Evolutionary conservation across 345 rosid species (phyloP), one percentile per base, ranked within the genome.

Genomic region (Geranium brycei): DNA sequence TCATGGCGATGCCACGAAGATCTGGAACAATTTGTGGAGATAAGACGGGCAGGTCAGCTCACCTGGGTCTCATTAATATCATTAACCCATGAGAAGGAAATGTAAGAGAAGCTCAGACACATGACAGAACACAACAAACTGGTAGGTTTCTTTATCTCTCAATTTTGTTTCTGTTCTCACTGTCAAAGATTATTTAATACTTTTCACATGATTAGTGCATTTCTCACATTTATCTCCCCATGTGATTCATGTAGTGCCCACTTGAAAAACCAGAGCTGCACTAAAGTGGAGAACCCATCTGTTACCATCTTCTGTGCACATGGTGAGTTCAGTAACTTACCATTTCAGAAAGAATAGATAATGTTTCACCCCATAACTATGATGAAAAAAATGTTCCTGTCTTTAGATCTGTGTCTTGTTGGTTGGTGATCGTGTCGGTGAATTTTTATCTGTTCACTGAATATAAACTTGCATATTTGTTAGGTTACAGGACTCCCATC

Each of bases 21-120:
- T 2, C 28, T 23, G 28, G 35, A 58, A 57, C 32, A 28, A 23
- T 23, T 23, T 23, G 23, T 62, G 68, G 63, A 56, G 1, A 58
- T 15, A n/a, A 40, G 32, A 31, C 31, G 19, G 76, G 64, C 72
- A 69, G 76, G 63, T 75, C 62, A 30, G 3, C 59, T 59, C 58
- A 17, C 32, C 67, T 62, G 56, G 60, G 58, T 56, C 7, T 60
- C 47, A 31, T 32, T 58, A 56, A 15, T n/a, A 59, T 35, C 41
- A 30, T 3, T 51, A 57, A n/a, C 19, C 1, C 2, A 8, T 53
- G 78, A 73, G 51, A 71, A 70, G 41, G 73, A 70, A 19, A 62
- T 59, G 67, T 23, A 4, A 23, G 73, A 55, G 55, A 64, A 66
- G 61, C 62, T 23, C 11, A 18, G 11, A 70, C 75, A 63, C 78